Evolutionary conservation across 1,139 yeast genomes (phyloP), one percentile per base, ranked within the genome.

Genomic region (Lipomyces yarrowii): DNA sequence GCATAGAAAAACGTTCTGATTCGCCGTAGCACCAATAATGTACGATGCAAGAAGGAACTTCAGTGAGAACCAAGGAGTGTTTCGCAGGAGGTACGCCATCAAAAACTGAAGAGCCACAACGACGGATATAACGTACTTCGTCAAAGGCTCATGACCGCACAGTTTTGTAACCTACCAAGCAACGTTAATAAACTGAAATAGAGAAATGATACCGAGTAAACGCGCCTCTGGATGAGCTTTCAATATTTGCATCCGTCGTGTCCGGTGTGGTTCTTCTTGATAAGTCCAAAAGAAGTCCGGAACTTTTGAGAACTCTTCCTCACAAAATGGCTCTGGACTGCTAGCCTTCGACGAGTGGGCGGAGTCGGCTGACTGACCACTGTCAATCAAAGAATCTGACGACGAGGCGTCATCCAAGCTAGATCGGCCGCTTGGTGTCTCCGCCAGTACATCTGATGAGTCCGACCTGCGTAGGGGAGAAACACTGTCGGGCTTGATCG

Each of bases 101-200:
- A 83, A 65, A 57, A 90, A 79, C 76, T 92, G 98, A 30, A 88
- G 72, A 0, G 80, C 70, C 13, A 90, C 91, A 11, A 92, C 93
- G 0, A 81, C 81, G 1, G 82, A 67, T 6, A 90, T 88, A 42
- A 89, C 85, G 81, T 87, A 92, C 74, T 91, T 91, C 5, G 98
- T 92, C 65, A 83, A 77, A 0, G 97, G 96, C 77, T 92, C 98
- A 70, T 87, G 90, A 1, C 98, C 98, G 54, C 91, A 88, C 42
- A 92, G 83, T 74, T 89, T 89, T 51, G 87, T 82, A 33, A 91
- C 90, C 65, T 59, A 10, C 32, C n/a, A 8, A 21, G 18, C 7
- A 23, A 21, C 10, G n/a, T 26, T 23, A 26, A 26, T 48, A 57
- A 30, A 26, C n/a, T 39, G 13, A 11, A 15, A 15, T 21, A 21